Evolutionary conservation across 192 early-diverging fungal genomes (phyloP), one percentile per base, ranked within the genome.

Genomic region (Phlyctochytrium planicorne): DNA sequence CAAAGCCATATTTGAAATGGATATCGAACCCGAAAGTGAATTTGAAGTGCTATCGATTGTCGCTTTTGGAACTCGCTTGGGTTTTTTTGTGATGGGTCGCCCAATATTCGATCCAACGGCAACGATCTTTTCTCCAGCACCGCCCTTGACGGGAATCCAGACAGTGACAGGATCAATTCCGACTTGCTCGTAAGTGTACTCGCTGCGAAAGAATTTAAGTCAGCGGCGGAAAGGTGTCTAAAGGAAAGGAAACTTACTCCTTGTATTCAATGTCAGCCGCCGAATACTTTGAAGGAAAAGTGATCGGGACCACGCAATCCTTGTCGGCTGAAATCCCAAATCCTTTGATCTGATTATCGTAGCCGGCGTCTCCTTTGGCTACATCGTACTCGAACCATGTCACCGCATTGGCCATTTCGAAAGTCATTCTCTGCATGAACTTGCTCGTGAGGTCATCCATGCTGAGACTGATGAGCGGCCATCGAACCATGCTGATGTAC

Each of bases 111-210:
- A n/a, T n/a, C n/a, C n/a, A n/a, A n/a, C n/a, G n/a, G n/a, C n/a
- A n/a, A n/a, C n/a, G n/a, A n/a, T n/a, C n/a, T n/a, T n/a, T n/a
- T n/a, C n/a, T n/a, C n/a, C n/a, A n/a, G 40, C 40, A 10, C 40
- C 40, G 10, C 40, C 63, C n/a, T 16, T 30, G 17, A 65, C 14
- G n/a, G 35, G 63, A 30, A 65, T n/a, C 63, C 63, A 65, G 20
- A 65, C 50, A 3, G 63, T 65, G 30, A 53, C 25, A 24, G 63
- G 23, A 55, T 65, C 63, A 4, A 65, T 30, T 17, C 63, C 63
- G 30, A 52, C 25, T 30, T 65, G 63, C 47, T 65, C 63, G n/a
- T 52, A 53, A n/a, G n/a, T n/a, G n/a, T n/a, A n/a, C n/a, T n/a
- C n/a, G n/a, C n/a, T n/a, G n/a, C n/a, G n/a, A n/a, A n/a, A n/a